Conservation (phyloP, 164 flowering plant species). For the Buxus sempervirens region DNA sequence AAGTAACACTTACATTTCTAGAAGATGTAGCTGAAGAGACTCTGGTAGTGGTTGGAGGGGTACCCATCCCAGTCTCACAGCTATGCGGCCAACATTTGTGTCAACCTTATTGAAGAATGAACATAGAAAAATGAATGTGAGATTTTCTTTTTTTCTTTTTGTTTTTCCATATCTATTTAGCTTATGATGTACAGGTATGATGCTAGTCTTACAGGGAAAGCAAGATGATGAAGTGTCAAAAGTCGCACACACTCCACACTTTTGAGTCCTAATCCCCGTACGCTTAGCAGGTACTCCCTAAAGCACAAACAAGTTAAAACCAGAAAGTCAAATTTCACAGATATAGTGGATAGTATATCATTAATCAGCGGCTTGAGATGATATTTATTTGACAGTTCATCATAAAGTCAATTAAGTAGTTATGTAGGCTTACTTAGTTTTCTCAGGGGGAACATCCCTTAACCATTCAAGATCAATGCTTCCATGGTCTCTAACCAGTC, state of each 20-base stretch:
- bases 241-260: conserved; percentile 97
- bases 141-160: too few relatives aligned
- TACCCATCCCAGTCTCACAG: conserved; percentile 92
- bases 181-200: not conserved
- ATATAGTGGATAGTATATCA: not conserved
- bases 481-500: conserved; percentile 78
- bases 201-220: conserved; percentile 81
- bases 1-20: conserved; percentile 50
- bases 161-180: not conserved
- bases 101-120: conserved; percentile 55
- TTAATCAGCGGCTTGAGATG: not conserved
- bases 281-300: conserved; percentile 86
- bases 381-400: too few relatives aligned
- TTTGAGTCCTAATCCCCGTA: conserved; percentile 87
- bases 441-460: conserved; percentile 90
- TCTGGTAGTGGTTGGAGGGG: conserved; percentile 82
- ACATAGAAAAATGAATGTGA: not conserved
- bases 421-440: conserved; percentile 79
- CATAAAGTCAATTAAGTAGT: not conserved
- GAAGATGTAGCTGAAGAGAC: conserved; percentile 62
- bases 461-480: conserved; percentile 95
- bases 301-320: conserved; percentile 5
- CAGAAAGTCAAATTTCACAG: not conserved
- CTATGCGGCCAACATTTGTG: conserved; percentile 83
- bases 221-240: conserved; percentile 91